Evolutionary conservation across 1,284 basidiomycete species (phyloP), one percentile per base, ranked within the genome.

Genomic region (Entoloma clypeatum): DNA sequence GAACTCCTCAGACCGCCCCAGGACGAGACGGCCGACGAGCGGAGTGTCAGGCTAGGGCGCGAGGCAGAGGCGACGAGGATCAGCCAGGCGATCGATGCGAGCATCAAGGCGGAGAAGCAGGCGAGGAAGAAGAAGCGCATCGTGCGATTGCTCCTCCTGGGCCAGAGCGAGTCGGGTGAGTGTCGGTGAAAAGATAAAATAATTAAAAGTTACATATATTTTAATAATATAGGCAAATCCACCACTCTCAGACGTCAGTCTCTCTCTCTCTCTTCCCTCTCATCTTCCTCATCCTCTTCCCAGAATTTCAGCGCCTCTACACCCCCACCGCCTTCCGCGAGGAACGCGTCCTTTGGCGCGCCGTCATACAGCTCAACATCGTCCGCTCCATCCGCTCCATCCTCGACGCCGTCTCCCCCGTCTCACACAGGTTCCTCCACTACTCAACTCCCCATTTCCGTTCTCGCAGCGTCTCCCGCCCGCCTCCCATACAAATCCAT

Each of bases 261-360:
- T 25, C 42, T 22, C 8, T 30, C 29, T 38, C 18, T 34, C 24
- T 4, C 41, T 49, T 33, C 45, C 14, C 26, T 30, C 21, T 23
- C 22, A 32, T 39, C 43, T 33, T 44, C 30, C 34, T 36, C 32
- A 44, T 31, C n/a, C 22, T 43, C 24, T 47, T 6, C 39, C 1
- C 61, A 87, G 85, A 89, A 53, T 89, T 89, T 51, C 86, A 88
- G 57, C 68, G 85, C 13, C 59, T 87, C 6, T 87, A 88, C 58
- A 85, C 84, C 1, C 86, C 84, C 0, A 79, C 77, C 11, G 81
- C 83, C 0, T 88, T 87, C 55, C 74, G 77, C 8, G 78, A 80
- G 53, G 84, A 87, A 52, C 78, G 84, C 24, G 67, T 81, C 18
- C 67, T 83, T 39, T 89, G 86, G 86, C 79, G 86, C 30, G 71